Evolutionary conservation across 371 early-diverging fungal species (phyloP).

Genomic region (Mucor lusitanicus): DNA sequence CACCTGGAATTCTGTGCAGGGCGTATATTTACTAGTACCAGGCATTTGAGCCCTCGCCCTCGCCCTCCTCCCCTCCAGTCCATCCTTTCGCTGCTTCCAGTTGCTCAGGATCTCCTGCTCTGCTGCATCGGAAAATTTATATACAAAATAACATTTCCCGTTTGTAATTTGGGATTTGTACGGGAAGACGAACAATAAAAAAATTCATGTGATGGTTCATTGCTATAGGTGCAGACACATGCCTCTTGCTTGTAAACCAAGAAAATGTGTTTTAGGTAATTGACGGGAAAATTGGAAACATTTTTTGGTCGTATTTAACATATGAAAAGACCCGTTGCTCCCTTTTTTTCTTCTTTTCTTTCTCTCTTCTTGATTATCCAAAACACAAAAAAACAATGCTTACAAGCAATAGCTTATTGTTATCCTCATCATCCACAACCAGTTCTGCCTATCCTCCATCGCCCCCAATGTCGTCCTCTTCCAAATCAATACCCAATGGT

Average conservation of each 20-base stretch:
- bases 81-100: no score
- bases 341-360: conserved; percentile 19
- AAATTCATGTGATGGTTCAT: conserved; percentile 14
- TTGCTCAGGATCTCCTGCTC: no score
- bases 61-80: no score
- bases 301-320: conserved; percentile 1
- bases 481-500: neutral
- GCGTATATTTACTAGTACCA: neutral
- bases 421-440: neutral
- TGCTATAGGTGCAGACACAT: neutral
- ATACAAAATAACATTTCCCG: neutral
- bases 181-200: conserved; percentile 5
- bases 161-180: neutral
- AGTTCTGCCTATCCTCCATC: conserved; percentile 17
- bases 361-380: neutral
- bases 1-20: neutral
- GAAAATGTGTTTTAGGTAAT: conserved; percentile 11
- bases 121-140: conserved; percentile 1
- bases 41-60: neutral
- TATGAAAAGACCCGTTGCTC: conserved; percentile 34
- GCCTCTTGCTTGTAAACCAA: neutral
- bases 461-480: conserved; percentile 17
- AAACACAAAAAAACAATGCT: conserved; percentile 1
- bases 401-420: conserved; percentile 2
- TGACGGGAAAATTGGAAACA: conserved; percentile 11